Evolutionary conservation across 768 basidiomycete species (phyloP), one percentile per base, ranked within the genome.

Genomic region (Coprinopsis sp.): DNA sequence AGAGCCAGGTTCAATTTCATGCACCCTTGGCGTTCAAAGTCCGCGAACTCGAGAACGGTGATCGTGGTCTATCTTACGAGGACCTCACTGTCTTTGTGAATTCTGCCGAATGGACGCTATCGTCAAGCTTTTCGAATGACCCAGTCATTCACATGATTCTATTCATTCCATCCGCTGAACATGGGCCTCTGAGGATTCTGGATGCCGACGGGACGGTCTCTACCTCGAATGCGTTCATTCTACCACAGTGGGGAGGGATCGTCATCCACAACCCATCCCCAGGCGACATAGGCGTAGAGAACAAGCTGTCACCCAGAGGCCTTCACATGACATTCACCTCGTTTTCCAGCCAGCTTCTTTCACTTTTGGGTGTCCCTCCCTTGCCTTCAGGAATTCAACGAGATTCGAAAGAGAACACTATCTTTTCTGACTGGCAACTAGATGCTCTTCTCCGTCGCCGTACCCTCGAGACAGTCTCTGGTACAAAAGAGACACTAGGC

Each of bases 231-330:
- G 79, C 91, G 6, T 97, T 98, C 70, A 75, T 95, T 16, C 71
- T 94, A 0, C 94, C 95, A 0, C 95, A 98, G 63, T 94, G 90
- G 84, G 95, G 95, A 27, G 84, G 91, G 19, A 84, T 98, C 43
- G 76, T 86, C 46, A 74, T 98, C 49, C 68, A 79, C 54, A 91
- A 93, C 60, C 78, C 78, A 27, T 65, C 69, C n/a, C 41, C 58
- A 33, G 52, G 61, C 27, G 58, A 44, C 48, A 62, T 46, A 42
- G 61, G 52, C 48, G 23, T 33, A 13, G 47, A 61, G 39, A 50
- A 64, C 42, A 61, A 68, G 40, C 67, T 81, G 25, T 69, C 74
- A 36, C 57, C 67, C 28, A 51, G 60, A 27, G 71, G 70, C 30
- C 71, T 90, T 14, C 59, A 75, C 33, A 58, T 65, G 14, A 59